phyloP scores from a whole-genome alignment of 2,329 filamentous ascomycete species.

The Phialemonium atrogriseum region DNA sequence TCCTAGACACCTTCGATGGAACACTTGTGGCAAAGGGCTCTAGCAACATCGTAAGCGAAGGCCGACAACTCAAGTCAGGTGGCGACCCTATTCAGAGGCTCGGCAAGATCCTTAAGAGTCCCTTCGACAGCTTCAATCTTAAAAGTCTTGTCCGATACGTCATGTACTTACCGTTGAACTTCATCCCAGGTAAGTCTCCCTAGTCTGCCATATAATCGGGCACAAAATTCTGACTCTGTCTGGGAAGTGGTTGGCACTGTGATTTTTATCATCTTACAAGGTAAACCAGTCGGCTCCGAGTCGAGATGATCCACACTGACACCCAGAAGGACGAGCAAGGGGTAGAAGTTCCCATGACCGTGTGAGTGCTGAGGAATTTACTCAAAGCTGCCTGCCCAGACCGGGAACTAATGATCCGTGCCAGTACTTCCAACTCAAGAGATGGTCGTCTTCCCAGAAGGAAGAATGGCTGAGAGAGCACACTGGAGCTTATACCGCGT shows the following conservation, averaged over 20 bases:
- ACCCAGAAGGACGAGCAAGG: slow-evolving; percentile 32
- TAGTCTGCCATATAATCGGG: too few relatives aligned
- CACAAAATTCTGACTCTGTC: too few relatives aligned
- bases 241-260: slow-evolving; percentile 66
- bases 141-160: slow-evolving; percentile 67
- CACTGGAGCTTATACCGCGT: slow-evolving; percentile 74
- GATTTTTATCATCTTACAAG: slow-evolving; percentile 72
- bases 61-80: slow-evolving; percentile 62
- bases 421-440: slow-evolving; percentile 87
- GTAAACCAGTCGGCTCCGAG: too few relatives aligned
- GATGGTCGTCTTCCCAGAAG: slow-evolving; percentile 59
- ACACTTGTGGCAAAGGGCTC: slow-evolving; percentile 45
- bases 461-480: slow-evolving; percentile 63
- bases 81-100: slow-evolving; percentile 47
- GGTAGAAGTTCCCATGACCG: slow-evolving; percentile 43
- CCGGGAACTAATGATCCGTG: slow-evolving; percentile 44
- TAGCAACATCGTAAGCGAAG: slow-evolving; percentile 58
- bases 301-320: slow-evolving; percentile 11
- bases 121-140: slow-evolving; percentile 47
- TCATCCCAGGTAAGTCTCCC: slow-evolving; percentile 58
- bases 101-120: slow-evolving; percentile 48
- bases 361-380: slow-evolving; percentile 28
- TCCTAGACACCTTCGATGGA: slow-evolving; percentile 86
- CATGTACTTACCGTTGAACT: slow-evolving; percentile 85
- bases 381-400: slow-evolving; percentile 12